These are phyloP conservation scores for Scedosporium minutisporum DNA, from an alignment of 2,329 filamentous ascomycete species.

Conservation along the genomic window DNA sequence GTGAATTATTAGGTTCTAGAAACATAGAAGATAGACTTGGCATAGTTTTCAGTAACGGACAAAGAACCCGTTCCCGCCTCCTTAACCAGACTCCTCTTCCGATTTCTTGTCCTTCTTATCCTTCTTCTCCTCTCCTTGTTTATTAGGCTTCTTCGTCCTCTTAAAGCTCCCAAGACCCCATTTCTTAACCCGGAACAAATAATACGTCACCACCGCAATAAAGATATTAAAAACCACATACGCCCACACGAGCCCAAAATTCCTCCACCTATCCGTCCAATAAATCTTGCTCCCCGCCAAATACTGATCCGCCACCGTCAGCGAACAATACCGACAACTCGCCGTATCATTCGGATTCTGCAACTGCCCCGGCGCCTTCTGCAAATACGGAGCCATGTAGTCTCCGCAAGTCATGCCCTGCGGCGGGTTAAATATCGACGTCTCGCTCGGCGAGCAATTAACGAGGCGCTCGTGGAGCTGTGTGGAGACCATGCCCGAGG, in stretches of 20 bases:
- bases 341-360: slow-evolving; percentile 46
- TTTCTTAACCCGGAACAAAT: slow-evolving; percentile 44
- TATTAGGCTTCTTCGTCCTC: slow-evolving; percentile 9
- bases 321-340: slow-evolving; percentile 58
- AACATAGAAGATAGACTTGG: no score
- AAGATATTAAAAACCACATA: slow-evolving; percentile 56
- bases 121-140: neutral
- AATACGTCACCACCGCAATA: slow-evolving; percentile 52
- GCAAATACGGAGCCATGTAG: slow-evolving; percentile 52
- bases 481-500: slow-evolving; percentile 57
- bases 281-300: slow-evolving; percentile 35
- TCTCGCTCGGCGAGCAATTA: slow-evolving; percentile 44
- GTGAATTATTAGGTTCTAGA: no score
- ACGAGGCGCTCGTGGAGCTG: slow-evolving; percentile 48
- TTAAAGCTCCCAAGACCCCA: slow-evolving; percentile 14
- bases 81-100: neutral
- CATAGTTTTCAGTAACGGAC: no score
- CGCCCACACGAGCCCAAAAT: slow-evolving; percentile 61
- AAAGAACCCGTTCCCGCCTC: no score
- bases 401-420: slow-evolving; percentile 49
- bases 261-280: slow-evolving; percentile 52
- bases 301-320: slow-evolving; percentile 52
- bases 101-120: no score
- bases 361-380: slow-evolving; percentile 44
- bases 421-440: slow-evolving; percentile 55